phyloP scores from a whole-genome alignment of 1,139 yeast genomes.

The Magnusiomyces starmeri region DNA sequence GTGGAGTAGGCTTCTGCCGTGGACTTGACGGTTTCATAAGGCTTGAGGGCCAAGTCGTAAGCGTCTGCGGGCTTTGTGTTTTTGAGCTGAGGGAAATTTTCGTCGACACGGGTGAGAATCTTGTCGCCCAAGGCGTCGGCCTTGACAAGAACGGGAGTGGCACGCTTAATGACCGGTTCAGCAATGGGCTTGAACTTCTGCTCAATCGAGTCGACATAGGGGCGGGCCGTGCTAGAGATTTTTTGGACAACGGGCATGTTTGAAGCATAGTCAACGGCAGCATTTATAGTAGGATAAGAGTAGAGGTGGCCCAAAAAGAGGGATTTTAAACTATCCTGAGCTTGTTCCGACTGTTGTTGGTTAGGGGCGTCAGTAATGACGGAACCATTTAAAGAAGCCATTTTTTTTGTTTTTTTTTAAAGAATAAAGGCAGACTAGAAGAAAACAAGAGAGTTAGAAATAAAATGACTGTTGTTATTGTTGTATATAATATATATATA shows the following conservation, averaged over 20 bases:
- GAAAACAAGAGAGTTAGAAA: no score
- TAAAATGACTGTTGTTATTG: no score
- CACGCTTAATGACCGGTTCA: slow-evolving; percentile 32
- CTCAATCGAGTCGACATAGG: slow-evolving; percentile 40
- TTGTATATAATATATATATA: no score
- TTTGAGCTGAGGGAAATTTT: slow-evolving; percentile 32
- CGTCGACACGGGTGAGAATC: slow-evolving; percentile 31
- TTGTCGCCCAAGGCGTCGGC: slow-evolving; percentile 36
- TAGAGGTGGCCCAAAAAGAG: slow-evolving; percentile 39
- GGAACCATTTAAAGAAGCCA: slow-evolving; percentile 7
- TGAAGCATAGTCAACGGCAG: slow-evolving; percentile 51
- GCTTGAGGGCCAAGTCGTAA: slow-evolving; percentile 29
- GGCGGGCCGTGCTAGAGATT: slow-evolving; percentile 53
- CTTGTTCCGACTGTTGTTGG: not conserved
- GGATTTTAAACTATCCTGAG: slow-evolving; percentile 18
- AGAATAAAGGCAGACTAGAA: no score
- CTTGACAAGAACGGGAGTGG: slow-evolving; percentile 27
- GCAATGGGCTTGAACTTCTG: slow-evolving; percentile 30
- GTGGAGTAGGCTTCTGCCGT: slow-evolving; percentile 26
- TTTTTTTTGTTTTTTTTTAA: not conserved
- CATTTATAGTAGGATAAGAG: slow-evolving; percentile 51
- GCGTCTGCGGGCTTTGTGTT: slow-evolving; percentile 34
- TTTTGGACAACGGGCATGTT: slow-evolving; percentile 54
- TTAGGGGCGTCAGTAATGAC: slow-evolving; percentile 1
- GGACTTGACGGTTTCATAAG: slow-evolving; percentile 28